Conservation (phyloP, 495 filamentous ascomycete species). For the Pseudoneurospora amorphoporcata region DNA sequence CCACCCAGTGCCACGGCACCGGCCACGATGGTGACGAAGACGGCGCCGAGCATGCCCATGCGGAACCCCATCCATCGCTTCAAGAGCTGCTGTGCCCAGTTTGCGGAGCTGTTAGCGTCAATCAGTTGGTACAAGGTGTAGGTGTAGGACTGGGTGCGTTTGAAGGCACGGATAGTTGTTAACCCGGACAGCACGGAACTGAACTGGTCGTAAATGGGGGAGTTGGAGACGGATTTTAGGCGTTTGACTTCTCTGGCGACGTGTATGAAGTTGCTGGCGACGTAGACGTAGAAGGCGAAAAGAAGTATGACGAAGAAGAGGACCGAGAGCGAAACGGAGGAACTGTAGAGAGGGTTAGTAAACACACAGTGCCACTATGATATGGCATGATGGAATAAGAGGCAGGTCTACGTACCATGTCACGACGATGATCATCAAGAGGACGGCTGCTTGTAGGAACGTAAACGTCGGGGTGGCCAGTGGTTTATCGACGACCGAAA, state of each 20-base stretch:
- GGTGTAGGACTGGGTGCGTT: constrained; percentile 40
- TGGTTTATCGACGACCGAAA: constrained; percentile 28
- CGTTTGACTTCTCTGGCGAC: constrained; percentile 57
- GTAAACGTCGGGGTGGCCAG: constrained; percentile 13
- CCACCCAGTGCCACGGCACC: constrained; percentile 42
- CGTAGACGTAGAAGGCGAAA: constrained; percentile 12
- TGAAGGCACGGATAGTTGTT: constrained; percentile 55
- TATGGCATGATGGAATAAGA: background rate
- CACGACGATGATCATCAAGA: constrained; percentile 15
- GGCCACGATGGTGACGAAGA: constrained; percentile 50
- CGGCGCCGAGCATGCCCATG: constrained; percentile 47
- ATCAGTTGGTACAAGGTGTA: constrained; percentile 44
- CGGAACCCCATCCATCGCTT: constrained; percentile 51
- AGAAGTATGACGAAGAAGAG: constrained; percentile 17
- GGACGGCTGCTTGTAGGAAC: constrained; percentile 7
- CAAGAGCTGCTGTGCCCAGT: constrained; percentile 47
- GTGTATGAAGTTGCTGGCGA: constrained; percentile 39
- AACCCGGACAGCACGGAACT: constrained; percentile 49
- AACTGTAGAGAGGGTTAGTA: background rate
- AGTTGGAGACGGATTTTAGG: constrained; percentile 49
- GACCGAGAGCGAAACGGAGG: constrained; percentile 13
- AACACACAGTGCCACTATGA: background rate
- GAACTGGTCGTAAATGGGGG: constrained; percentile 55
- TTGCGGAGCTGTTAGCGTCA: constrained; percentile 41
- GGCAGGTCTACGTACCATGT: constrained; percentile 8